phyloP scores from a whole-genome alignment of 2,329 filamentous ascomycete genomes.

The Trichoderma breve region DNA sequence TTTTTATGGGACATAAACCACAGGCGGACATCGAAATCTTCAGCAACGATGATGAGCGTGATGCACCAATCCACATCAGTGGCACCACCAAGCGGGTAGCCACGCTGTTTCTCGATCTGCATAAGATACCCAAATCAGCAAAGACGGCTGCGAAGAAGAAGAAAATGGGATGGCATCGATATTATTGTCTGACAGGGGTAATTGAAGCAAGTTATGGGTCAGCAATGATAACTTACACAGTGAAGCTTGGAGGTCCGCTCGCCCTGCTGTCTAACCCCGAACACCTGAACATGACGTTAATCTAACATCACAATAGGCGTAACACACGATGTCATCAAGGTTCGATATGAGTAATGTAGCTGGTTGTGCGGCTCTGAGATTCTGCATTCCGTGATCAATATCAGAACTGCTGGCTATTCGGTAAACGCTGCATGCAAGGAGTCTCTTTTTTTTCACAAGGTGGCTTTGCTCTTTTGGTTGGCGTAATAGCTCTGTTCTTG shows the following conservation, averaged over 20 bases:
- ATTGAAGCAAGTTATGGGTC: constrained; percentile 41
- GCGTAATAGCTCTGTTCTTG: not conserved
- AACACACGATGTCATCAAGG: constrained; percentile 38
- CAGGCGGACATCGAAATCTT: constrained; percentile 41
- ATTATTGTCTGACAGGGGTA: constrained; percentile 37
- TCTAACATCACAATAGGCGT: constrained; percentile 29
- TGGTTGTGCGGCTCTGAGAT: not conserved
- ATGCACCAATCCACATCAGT: constrained; percentile 33
- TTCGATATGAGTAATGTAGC: constrained; percentile 32
- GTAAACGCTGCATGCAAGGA: not conserved
- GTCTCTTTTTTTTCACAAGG: not conserved
- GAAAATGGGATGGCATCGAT: constrained; percentile 37
- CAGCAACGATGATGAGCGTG: constrained; percentile 33
- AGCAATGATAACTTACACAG: constrained; percentile 38
- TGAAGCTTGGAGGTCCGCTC: constrained; percentile 38
- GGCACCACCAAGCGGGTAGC: constrained; percentile 33
- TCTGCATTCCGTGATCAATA: not conserved
- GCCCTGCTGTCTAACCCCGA: not conserved
- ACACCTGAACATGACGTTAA: not conserved
- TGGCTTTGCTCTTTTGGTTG: not conserved
- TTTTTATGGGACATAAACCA: constrained; percentile 34
- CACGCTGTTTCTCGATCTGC: constrained; percentile 36
- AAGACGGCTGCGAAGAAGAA: constrained; percentile 33
- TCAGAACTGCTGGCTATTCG: not conserved
- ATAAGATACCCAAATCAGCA: constrained; percentile 34